A percentile compares a stretch with the other conserved stretches of the same genome.
Evolutionary conservation across 495 filamentous ascomycete genomes (phyloP).

Genomic region (Neurospora discreta): DNA sequence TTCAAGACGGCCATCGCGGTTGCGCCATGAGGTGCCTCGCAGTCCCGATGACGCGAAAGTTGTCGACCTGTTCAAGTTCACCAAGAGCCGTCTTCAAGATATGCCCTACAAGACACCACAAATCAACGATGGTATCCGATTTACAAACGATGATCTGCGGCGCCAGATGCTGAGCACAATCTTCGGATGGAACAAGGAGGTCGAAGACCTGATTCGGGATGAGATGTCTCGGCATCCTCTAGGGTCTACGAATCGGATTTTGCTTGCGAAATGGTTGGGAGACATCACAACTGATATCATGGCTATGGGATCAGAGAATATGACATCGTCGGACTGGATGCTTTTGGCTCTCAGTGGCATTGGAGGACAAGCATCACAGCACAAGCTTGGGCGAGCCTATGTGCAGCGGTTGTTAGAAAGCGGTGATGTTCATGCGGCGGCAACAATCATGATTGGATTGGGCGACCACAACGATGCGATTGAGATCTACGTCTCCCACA

Average conservation of each 20-base stretch:
- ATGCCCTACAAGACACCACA: slow-evolving; percentile 63
- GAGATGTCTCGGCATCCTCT: slow-evolving; percentile 67
- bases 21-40: slow-evolving; percentile 70
- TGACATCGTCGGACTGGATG: slow-evolving; percentile 94
- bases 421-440: slow-evolving; percentile 84
- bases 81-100: slow-evolving; percentile 58
- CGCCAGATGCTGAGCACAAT: slow-evolving; percentile 88
- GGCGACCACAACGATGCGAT: slow-evolving; percentile 91
- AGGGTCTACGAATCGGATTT: slow-evolving; percentile 62
- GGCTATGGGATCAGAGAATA: slow-evolving; percentile 66
- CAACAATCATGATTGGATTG: slow-evolving; percentile 81
- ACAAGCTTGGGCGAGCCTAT: slow-evolving; percentile 84
- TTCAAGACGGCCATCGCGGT: slow-evolving; percentile 53
- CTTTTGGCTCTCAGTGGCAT: slow-evolving; percentile 85
- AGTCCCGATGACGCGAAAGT: slow-evolving; percentile 50
- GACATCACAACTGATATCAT: slow-evolving; percentile 74
- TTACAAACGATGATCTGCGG: slow-evolving; percentile 77
- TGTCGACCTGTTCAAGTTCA: slow-evolving; percentile 60
- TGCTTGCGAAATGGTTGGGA: slow-evolving; percentile 85
- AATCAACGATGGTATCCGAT: slow-evolving; percentile 46
- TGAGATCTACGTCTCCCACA: slow-evolving; percentile 90
- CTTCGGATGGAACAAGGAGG: slow-evolving; percentile 89
- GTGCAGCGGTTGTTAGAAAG: slow-evolving; percentile 82
- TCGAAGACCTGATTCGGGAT: slow-evolving; percentile 72
- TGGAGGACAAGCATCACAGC: slow-evolving; percentile 64